Base-by-base conservation (phyloP, 768 basidiomycete species). In the Naganishia friedmannii region DNA sequence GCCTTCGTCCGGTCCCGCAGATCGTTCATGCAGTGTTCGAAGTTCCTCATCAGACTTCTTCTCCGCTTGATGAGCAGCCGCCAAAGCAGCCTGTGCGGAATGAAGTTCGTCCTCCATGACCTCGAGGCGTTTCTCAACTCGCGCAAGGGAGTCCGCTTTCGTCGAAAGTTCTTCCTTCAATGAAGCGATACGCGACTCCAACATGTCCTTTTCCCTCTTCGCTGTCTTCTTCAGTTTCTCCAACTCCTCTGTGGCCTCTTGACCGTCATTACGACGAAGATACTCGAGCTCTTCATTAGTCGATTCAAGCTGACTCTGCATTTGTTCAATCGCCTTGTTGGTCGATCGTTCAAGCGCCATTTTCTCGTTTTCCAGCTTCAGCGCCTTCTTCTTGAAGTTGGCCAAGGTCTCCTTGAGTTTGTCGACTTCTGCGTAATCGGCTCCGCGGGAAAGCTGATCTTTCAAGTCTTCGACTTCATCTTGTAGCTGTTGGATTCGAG, bases 331-430 rank as follows among this genome's bases (percentile, higher is more conserved):
- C 34, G 77, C 74, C 32, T 74, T 74, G 65, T 74, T 74, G 15
- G 72, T 53, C 1, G 72, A 51, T 4, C 75, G 67, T 69, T 81
- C 78, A 0, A 75, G 23, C 0, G 78, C 77, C 56, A 81, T 69
- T 58, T 79, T 78, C 56, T 78, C 77, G 71, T 81, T 81, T 28
- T 77, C 77, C 23, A 77, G 73, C 60, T 80, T 79, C 68, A 78
- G 71, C 17, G 74, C 65, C 23, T 76, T 75, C 15, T 71, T 51
- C 53, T 76, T 75, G 12, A 74, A 70, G 9, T 48, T 65, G 1
- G 70, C 69, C 1, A 81, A 72, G 66, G 76, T 75, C 8, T 57
- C 54, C 53, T 72, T 71, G 28, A 81, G 67, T 13, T 68, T 72
- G 15, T 77, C 74, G 31, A 79, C 56, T 34, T 79, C 74, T 19